Evolutionary conservation across 768 basidiomycete species (phyloP), one percentile per base, ranked within the genome.

Genomic region (Suillus americanus): DNA sequence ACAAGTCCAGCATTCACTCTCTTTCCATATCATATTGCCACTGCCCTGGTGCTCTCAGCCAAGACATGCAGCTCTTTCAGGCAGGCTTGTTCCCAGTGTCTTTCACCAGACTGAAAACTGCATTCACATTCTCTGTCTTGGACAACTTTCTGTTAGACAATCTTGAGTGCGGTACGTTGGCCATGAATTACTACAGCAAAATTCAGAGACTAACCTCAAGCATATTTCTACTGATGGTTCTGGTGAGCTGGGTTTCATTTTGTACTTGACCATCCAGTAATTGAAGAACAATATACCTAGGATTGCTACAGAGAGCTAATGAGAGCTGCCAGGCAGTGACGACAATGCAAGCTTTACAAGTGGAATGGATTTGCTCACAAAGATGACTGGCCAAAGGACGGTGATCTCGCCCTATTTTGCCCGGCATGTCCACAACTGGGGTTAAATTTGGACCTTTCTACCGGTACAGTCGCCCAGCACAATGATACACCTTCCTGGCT

Each of bases 271-370:
- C 5, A 8, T 18, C 28, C 9, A 18, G 9, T 54, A 7, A 54
- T 33, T 33, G 20, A 30, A 33, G 7, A 53, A 33, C 1, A 10
- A 30, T 10, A 53, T 61, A 20, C 33, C 3, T 9, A 61, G 48
- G 61, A 74, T 61, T 40, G 64, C 5, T 73, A 72, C 60, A 20
- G 50, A 13, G 69, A 69, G 43, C 62, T 71, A 8, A 43, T 65
- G 9, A 64, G 70, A 20, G 50, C 68, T 25, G 48, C 65, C 6
- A 55, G 70, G 16, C n/a, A 67, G 28, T 72, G 71, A 68, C 38
- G 62, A 3, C 45, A 66, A 38, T 38, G 71, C 3, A 65, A 71
- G n/a, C 43, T 67, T 38, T 45, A 64, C 2, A 74, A 71, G 62
- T 67, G 67, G 63, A 25, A 56, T 23, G 68, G 71, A 1, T 37